Evolutionary conservation across 345 rosid genomes (phyloP), one percentile per base, ranked within the genome.

Genomic region (Microthlaspi erraticum): DNA sequence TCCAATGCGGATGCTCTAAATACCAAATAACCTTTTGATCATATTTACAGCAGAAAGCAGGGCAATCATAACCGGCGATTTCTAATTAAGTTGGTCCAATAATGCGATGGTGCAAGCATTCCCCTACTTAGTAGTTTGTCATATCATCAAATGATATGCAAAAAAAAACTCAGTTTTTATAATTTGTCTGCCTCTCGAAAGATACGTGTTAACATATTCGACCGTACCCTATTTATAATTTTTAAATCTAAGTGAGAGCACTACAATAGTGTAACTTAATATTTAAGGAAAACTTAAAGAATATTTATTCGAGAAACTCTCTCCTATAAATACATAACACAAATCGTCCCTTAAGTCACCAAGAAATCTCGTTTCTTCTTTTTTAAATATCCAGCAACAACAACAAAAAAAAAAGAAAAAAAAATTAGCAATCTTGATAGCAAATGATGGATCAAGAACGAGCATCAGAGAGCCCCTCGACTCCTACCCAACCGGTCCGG

Each of bases 371-470:
- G 26, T 23, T 23, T 23, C 26, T 23, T 23, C 26, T 23, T 23
- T 23, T 23, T 23, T 23, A 0, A 78, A 73, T 71, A 73, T 64
- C 19, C 50, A 67, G 72, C 72, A 65, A 20, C 17, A 12, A 44
- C n/a, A 52, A 16, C 5, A 52, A 70, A 74, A 59, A 31, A 14
- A 10, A 20, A 10, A 10, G 5, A 11, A 55, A 18, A 13, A 6
- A 10, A 18, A 1, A 43, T 23, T 23, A 39, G 23, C 19, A 44
- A 58, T 74, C 55, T 66, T 67, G 45, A 64, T 41, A 26, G 58
- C 2, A 12, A 61, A 93, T 93, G 98, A 93, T 93, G 98, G 92
- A 87, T 87, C 89, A 90, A 62, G 75, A 36, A 78, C 84, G 84
- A 74, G 61, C 79, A 73, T 85, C 79, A 38, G 88, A 79, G 44